These are phyloP conservation scores for Dactylonectria estremocensis DNA, from an alignment of 2,329 filamentous ascomycete genomes.

Conservation along the genomic window DNA sequence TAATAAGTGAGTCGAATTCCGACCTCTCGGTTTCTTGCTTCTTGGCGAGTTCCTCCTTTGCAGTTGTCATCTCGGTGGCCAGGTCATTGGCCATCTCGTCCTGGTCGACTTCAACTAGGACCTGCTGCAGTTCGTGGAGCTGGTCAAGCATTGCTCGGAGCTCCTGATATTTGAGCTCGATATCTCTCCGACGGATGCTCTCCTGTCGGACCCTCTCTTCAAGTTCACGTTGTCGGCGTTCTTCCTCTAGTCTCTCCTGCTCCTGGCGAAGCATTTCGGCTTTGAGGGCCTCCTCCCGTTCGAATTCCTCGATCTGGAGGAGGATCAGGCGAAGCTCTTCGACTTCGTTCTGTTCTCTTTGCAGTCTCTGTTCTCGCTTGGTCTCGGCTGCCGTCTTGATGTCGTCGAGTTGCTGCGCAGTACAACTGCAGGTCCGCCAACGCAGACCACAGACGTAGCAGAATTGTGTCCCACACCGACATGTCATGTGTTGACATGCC, in stretches of 20 bases:
- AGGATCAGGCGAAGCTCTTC: conserved; percentile 58
- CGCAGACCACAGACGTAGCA: conserved; percentile 83
- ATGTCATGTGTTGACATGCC: conserved; percentile 91
- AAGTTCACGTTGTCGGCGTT: conserved; percentile 55
- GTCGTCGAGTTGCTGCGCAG: conserved; percentile 59
- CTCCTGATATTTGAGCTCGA: conserved; percentile 57
- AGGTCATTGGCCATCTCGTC: conserved; percentile 53
- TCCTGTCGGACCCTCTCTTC: conserved; percentile 59
- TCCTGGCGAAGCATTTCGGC: conserved; percentile 58
- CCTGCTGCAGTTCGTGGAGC: conserved; percentile 61
- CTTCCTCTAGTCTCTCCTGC: conserved; percentile 55
- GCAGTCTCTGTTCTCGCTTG: conserved; percentile 53
- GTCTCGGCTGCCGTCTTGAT: conserved; percentile 57
- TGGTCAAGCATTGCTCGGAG: conserved; percentile 55
- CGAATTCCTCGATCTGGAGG: conserved; percentile 63
- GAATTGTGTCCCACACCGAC: conserved; percentile 84
- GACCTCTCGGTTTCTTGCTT: conserved; percentile 54
- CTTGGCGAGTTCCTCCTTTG: conserved; percentile 50
- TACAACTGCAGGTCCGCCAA: conserved; percentile 83
- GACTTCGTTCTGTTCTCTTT: conserved; percentile 53
- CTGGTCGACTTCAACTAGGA: conserved; percentile 56
- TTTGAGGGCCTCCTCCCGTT: conserved; percentile 62
- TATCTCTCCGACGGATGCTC: conserved; percentile 55
- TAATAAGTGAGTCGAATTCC: conserved; percentile 45
- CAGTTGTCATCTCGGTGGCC: conserved; percentile 39